These are phyloP conservation scores for Lyophyllum shimeji DNA, from an alignment of 768 basidiomycete genomes.

Conservation along the genomic window DNA sequence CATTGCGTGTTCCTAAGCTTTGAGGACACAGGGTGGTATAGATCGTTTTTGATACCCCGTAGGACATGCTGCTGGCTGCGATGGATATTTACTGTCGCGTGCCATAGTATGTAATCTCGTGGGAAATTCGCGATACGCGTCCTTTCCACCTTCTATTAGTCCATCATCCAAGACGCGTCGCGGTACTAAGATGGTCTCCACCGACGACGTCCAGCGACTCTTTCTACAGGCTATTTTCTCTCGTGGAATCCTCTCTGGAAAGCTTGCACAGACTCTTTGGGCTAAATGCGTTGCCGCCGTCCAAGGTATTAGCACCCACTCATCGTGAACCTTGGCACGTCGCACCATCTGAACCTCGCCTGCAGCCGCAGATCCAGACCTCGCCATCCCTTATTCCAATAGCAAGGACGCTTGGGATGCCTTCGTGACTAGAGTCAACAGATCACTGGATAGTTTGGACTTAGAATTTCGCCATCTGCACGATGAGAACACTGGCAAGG, in stretches of 20 bases:
- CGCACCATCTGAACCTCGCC: conserved; percentile 7
- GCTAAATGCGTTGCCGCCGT: conserved; percentile 66
- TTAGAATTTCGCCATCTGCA: conserved; percentile 65
- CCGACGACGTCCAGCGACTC: conserved; percentile 70
- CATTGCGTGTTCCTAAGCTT: conserved; percentile 78
- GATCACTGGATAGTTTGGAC: conserved; percentile 63
- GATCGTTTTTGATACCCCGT: conserved; percentile 12
- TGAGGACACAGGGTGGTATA: conserved; percentile 30
- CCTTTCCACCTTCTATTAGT: not conserved
- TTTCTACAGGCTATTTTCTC: conserved; percentile 81
- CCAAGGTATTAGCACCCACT: conserved; percentile 44
- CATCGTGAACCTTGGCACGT: not conserved
- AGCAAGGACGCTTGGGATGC: conserved; percentile 52
- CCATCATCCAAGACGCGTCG: conserved; percentile 20
- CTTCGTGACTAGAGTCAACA: conserved; percentile 62
- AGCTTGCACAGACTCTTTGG: conserved; percentile 67
- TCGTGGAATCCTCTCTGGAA: conserved; percentile 62
- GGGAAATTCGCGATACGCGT: not conserved
- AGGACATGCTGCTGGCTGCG: not conserved
- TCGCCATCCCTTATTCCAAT: conserved; percentile 44
- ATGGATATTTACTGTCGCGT: not conserved
- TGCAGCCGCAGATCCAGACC: conserved; percentile 51
- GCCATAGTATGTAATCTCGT: not conserved
- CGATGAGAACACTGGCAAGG: conserved; percentile 64
- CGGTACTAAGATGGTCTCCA: conserved; percentile 35